phyloP scores from a whole-genome alignment of 2,329 filamentous ascomycete genomes.

The Trichoderma sp. region DNA sequence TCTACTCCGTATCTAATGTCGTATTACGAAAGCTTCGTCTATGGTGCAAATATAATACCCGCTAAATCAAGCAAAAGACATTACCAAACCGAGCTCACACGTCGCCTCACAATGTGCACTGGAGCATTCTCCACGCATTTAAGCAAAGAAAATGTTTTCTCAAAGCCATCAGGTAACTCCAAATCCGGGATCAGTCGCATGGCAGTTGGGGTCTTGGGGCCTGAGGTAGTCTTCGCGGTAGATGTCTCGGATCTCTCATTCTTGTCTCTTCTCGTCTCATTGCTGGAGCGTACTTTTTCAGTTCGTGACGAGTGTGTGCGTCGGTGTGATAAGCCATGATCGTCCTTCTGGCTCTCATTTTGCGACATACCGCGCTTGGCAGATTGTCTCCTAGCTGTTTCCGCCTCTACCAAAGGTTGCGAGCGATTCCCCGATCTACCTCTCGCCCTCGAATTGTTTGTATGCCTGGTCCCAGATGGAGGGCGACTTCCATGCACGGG shows the following conservation, averaged over 20 bases:
- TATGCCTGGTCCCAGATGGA: constrained; percentile 20
- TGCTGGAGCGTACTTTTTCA: not conserved
- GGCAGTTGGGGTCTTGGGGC: constrained; percentile 25
- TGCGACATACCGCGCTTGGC: not conserved
- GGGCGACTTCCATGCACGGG: constrained; percentile 25
- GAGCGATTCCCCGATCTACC: constrained; percentile 13
- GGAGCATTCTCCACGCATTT: constrained; percentile 21
- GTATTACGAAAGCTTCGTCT: not conserved
- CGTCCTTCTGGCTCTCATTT: not conserved
- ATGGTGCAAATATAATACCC: not conserved
- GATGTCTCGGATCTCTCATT: not conserved
- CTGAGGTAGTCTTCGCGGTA: not conserved
- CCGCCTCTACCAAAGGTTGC: not conserved
- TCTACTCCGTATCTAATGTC: not conserved
- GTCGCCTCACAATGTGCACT: constrained; percentile 9
- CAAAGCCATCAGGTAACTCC: not conserved
- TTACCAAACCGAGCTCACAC: constrained; percentile 24
- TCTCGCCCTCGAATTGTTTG: constrained; percentile 14
- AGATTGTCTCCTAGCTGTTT: not conserved
- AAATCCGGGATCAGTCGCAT: constrained; percentile 22
- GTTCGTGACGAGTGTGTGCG: not conserved
- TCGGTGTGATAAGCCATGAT: not conserved
- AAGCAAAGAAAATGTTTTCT: constrained; percentile 18
- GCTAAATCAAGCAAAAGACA: not conserved
- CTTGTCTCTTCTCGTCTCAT: not conserved